phyloP scores from a whole-genome alignment of 805 yeast species.

The Yamadazyma insecticola region DNA sequence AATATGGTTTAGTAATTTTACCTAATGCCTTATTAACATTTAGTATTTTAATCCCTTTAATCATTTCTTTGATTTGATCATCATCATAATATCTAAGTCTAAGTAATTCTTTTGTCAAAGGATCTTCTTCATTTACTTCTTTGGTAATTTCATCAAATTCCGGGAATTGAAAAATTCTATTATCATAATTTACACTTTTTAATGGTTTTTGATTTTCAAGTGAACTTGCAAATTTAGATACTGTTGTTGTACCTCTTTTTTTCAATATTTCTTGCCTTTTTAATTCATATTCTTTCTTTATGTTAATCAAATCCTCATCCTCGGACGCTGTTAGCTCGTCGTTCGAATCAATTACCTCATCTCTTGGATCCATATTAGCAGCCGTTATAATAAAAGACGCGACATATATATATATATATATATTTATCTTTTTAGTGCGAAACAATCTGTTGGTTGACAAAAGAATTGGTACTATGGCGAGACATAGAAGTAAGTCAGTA shows the following conservation, averaged over 20 bases:
- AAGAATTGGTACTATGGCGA: conserved; percentile 22
- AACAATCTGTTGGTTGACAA: not conserved
- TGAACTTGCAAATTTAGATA: conserved; percentile 1
- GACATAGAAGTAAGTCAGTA: conserved; percentile 56
- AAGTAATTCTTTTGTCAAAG: conserved; percentile 13
- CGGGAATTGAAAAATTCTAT: conserved; percentile 21
- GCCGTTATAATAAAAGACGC: too few species aligned
- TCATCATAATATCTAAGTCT: conserved; percentile 44
- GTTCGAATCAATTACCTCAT: conserved; percentile 18
- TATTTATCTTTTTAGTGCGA: too few species aligned
- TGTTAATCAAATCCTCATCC: conserved; percentile 32
- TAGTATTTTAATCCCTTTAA: conserved; percentile 51
- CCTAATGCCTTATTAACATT: conserved; percentile 58
- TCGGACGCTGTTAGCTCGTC: conserved; percentile 35
- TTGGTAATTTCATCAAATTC: too few species aligned
- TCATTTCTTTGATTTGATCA: conserved; percentile 26
- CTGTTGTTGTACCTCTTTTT: conserved; percentile 8
- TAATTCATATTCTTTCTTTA: conserved; percentile 33
- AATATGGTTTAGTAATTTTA: conserved; percentile 65
- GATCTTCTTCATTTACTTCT: conserved; percentile 18
- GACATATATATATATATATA: too few species aligned
- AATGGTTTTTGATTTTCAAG: conserved; percentile 7
- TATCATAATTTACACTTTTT: conserved; percentile 15
- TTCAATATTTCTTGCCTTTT: conserved; percentile 15
- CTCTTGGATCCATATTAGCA: conserved; percentile 37